A percentile compares a stretch with the other conserved stretches of the same genome.
Conservation (phyloP, 177 flowering plant genomes). For the Telopea speciosissima region DNA sequence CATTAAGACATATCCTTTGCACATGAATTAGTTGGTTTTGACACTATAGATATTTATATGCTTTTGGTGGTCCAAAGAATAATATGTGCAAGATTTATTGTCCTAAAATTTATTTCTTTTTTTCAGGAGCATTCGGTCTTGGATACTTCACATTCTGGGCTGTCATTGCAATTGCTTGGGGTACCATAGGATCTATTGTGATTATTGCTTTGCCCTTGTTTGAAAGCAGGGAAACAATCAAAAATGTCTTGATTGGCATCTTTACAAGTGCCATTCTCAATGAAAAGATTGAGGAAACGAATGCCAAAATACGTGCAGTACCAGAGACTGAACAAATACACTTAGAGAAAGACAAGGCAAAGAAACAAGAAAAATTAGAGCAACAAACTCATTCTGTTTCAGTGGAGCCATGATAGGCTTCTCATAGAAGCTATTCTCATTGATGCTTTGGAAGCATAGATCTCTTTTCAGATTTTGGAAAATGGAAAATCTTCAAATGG, state of each 20-base stretch:
- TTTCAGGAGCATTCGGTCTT: slow-evolving; percentile 58
- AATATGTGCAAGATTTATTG: background rate
- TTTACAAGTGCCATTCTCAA: slow-evolving; percentile 73
- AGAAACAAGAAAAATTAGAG: slow-evolving; percentile 20
- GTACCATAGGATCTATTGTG: slow-evolving; percentile 78
- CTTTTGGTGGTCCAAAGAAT: background rate
- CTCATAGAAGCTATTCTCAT: background rate
- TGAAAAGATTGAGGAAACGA: slow-evolving; percentile 65
- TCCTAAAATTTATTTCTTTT: background rate
- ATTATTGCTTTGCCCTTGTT: slow-evolving; percentile 69
- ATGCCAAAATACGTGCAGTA: slow-evolving; percentile 46
- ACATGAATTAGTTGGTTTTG: background rate
- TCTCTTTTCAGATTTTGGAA: background rate
- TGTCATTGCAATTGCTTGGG: slow-evolving; percentile 84
- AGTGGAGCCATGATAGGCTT: background rate
- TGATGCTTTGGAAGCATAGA: background rate
- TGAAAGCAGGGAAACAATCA: slow-evolving; percentile 84
- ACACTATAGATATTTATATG: background rate
- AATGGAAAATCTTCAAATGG: background rate
- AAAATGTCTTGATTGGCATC: slow-evolving; percentile 57
- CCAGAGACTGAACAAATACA: slow-evolving; percentile 63
- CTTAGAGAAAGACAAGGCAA: slow-evolving; percentile 41
- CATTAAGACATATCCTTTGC: background rate
- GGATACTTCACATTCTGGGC: slow-evolving; percentile 99
- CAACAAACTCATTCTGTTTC: background rate